Percentiles rank a stretch among this genome's conserved stretches.
phyloP scores from a whole-genome alignment of 148 eudicot species.

The Rhododendron williamsianum region DNA sequence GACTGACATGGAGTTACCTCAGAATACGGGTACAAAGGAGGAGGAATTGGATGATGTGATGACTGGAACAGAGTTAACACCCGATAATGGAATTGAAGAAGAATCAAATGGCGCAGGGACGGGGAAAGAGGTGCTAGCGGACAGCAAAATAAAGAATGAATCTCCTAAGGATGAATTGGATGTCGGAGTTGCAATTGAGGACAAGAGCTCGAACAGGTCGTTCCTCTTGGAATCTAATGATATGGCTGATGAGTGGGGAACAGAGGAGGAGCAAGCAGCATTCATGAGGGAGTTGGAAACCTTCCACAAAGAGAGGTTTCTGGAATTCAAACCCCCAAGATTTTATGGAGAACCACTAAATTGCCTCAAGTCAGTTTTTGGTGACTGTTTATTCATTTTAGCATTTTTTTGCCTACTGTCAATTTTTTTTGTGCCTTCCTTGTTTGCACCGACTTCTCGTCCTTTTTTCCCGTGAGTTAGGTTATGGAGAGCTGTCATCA shows the following conservation, averaged over 20 bases:
- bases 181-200: constrained; percentile 7
- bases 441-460: constrained; percentile 1
- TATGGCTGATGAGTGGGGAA: constrained; percentile 36
- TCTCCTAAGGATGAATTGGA: constrained; percentile 13
- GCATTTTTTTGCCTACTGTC: neutral
- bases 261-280: constrained; percentile 43
- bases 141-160: constrained; percentile 15
- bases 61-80: constrained; percentile 7
- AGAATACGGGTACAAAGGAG: neutral
- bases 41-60: constrained; percentile 6
- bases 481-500: constrained; percentile 55
- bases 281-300: constrained; percentile 45
- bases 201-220: constrained; percentile 24
- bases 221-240: constrained; percentile 33
- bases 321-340: constrained; percentile 48
- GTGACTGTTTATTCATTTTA: neutral
- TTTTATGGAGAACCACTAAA: constrained; percentile 50
- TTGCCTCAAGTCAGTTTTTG: constrained; percentile 35
- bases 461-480: constrained; percentile 19
- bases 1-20: neutral
- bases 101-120: neutral
- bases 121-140: constrained; percentile 3
- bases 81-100: neutral
- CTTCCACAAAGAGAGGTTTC: constrained; percentile 39
- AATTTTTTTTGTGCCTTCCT: neutral